Evolutionary conservation across 192 early-diverging fungal species (phyloP).

Genomic region (Linnemannia hyalina): DNA sequence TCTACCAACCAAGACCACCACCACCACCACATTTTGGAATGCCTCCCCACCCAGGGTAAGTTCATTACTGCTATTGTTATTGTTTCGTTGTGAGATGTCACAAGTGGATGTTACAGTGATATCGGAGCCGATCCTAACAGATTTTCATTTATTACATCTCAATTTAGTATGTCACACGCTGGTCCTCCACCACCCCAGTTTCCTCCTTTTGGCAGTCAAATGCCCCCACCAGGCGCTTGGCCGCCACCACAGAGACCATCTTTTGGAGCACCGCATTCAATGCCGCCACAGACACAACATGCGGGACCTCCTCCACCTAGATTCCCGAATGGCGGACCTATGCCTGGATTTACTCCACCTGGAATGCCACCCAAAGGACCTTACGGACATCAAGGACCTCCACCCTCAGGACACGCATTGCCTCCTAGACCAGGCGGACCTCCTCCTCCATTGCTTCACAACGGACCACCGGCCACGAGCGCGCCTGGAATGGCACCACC

Average conservation of each 20-base stretch:
- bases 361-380: conserved; percentile 42
- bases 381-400: conserved; percentile 32
- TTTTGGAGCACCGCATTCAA: conserved; percentile 39
- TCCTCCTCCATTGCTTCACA: conserved; percentile 14
- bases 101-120: too few relatives aligned
- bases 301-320: conserved; percentile 64
- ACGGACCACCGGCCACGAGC: conserved; percentile 32
- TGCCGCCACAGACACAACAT: conserved; percentile 60
- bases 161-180: conserved; percentile 42
- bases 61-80: neutral
- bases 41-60: conserved; percentile 49
- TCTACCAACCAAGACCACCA: conserved; percentile 61
- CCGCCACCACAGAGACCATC: conserved; percentile 41
- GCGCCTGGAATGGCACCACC: conserved; percentile 15
- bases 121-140: neutral
- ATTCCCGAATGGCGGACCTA: conserved; percentile 62
- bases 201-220: conserved; percentile 49
- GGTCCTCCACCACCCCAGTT: conserved; percentile 52
- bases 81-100: neutral
- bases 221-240: conserved; percentile 44
- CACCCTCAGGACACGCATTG: conserved; percentile 24
- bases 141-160: neutral
- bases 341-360: conserved; percentile 54
- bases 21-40: conserved; percentile 39
- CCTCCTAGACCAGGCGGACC: conserved; percentile 28